A percentile compares a stretch with the other conserved stretches of the same genome.
These are phyloP conservation scores for Xerocomus brunneocitrinus DNA, from an alignment of 768 basidiomycete species.

Conservation along the genomic window DNA sequence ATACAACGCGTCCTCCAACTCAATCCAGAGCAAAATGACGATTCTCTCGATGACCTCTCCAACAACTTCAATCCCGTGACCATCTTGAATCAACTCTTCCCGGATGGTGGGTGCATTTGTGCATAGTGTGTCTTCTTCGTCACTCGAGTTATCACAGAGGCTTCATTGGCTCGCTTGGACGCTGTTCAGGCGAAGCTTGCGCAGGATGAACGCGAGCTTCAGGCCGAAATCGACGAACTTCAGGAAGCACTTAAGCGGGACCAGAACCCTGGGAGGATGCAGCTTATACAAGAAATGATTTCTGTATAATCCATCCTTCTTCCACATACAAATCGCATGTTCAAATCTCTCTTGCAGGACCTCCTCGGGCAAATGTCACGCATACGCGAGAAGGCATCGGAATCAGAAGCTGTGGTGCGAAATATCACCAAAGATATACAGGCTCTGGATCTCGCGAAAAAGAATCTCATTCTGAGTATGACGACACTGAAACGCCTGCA, in stretches of 20 bases:
- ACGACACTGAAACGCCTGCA: slow-evolving; percentile 85
- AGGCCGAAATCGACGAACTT: slow-evolving; percentile 66
- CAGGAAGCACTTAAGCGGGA: slow-evolving; percentile 63
- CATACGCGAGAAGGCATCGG: slow-evolving; percentile 94
- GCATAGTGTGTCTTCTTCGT: not conserved
- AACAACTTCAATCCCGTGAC: slow-evolving; percentile 53
- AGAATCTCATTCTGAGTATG: slow-evolving; percentile 86
- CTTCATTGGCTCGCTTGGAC: slow-evolving; percentile 67
- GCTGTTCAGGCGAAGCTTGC: slow-evolving; percentile 64
- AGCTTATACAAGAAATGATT: slow-evolving; percentile 92
- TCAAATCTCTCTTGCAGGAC: slow-evolving; percentile 50
- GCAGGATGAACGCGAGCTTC: slow-evolving; percentile 64
- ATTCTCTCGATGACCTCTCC: slow-evolving; percentile 56
- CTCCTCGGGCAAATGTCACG: slow-evolving; percentile 92
- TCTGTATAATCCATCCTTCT: slow-evolving; percentile 50
- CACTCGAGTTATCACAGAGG: slow-evolving; percentile 45
- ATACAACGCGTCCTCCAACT: slow-evolving; percentile 69
- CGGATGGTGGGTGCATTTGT: slow-evolving; percentile 56
- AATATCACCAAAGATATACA: slow-evolving; percentile 97
- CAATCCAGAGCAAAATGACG: slow-evolving; percentile 38
- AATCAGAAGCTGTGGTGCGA: slow-evolving; percentile 93
- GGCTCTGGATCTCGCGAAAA: slow-evolving; percentile 87
- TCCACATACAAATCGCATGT: not conserved
- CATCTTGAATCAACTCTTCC: slow-evolving; percentile 62
- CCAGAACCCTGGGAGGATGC: slow-evolving; percentile 88